phyloP scores from a whole-genome alignment of 257 asterid species.

The Jaltomata sinuosa region DNA sequence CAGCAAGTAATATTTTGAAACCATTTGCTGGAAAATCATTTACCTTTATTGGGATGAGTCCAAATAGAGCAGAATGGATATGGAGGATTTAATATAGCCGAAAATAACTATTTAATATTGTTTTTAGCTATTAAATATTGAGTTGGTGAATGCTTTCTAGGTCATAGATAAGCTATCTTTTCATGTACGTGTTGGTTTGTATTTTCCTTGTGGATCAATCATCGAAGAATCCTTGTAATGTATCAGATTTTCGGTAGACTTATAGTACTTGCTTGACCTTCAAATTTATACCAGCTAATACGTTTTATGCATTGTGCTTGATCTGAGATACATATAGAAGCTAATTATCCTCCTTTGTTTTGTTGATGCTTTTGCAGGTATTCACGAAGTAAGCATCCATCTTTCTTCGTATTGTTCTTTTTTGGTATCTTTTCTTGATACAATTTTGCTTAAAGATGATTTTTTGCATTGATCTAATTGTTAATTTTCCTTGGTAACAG shows the following conservation, averaged over 20 bases:
- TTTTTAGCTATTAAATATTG: no score
- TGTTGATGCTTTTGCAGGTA: conserved; percentile 53
- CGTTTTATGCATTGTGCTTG: background rate
- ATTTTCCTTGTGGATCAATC: no score
- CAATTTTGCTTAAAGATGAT: background rate
- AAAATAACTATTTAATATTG: no score
- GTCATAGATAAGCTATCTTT: no score
- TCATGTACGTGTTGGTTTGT: no score
- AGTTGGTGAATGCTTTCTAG: no score
- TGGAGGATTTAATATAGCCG: background rate
- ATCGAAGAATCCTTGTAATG: background rate
- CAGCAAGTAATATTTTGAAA: background rate
- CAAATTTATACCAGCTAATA: background rate
- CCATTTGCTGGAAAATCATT: background rate
- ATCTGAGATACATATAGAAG: background rate
- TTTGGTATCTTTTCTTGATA: background rate
- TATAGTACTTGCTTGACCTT: background rate
- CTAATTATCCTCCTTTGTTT: conserved; percentile 6
- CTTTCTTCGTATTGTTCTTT: background rate
- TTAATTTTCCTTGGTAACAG: conserved; percentile 31
- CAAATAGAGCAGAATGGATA: background rate
- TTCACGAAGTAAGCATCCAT: conserved; percentile 76
- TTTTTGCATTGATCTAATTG: background rate
- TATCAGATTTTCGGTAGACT: background rate
- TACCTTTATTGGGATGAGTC: no score